phyloP scores from a whole-genome alignment of 208 protist genomes.

The Blastocrithidia nonstop region DNA sequence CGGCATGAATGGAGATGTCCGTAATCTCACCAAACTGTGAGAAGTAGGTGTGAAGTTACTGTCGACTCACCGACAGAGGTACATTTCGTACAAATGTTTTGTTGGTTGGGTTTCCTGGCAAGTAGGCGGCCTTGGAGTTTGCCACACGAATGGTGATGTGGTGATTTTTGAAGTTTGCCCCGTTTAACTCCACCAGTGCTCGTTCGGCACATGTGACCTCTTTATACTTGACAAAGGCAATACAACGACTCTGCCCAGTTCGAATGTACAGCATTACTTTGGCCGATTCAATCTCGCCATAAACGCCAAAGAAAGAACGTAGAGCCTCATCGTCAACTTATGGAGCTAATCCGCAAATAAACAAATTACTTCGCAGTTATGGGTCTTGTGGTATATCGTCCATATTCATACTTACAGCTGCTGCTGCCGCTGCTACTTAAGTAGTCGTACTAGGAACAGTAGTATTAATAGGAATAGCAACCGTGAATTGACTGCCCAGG shows the following conservation, averaged over 20 bases:
- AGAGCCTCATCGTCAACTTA: constrained; percentile 28
- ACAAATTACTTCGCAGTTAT: constrained; percentile 72
- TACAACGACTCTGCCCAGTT: constrained; percentile 47
- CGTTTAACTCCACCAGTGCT: constrained; percentile 29
- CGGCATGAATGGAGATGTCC: constrained; percentile 52
- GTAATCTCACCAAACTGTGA: constrained; percentile 38
- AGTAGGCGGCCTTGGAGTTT: constrained; percentile 45
- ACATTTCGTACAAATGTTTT: constrained; percentile 63
- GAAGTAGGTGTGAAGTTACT: constrained; percentile 29
- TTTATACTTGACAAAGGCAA: constrained; percentile 66
- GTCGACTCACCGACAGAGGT: constrained; percentile 21
- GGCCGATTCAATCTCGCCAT: constrained; percentile 40
- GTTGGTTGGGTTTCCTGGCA: constrained; percentile 51
- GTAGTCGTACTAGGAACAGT: too few species aligned
- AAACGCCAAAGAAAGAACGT: constrained; percentile 19
- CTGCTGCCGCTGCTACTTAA: neutral
- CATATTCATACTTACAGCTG: neutral
- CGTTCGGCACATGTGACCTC: constrained; percentile 16
- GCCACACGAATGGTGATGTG: constrained; percentile 38
- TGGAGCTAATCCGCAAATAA: constrained; percentile 35
- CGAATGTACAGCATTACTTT: constrained; percentile 79
- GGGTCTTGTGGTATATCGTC: too few species aligned
- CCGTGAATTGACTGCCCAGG: too few species aligned
- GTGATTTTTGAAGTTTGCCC: constrained; percentile 11
- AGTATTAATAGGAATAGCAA: too few species aligned